Conservation (phyloP, 2,329 filamentous ascomycete species). For the Trichophyton equinum region DNA sequence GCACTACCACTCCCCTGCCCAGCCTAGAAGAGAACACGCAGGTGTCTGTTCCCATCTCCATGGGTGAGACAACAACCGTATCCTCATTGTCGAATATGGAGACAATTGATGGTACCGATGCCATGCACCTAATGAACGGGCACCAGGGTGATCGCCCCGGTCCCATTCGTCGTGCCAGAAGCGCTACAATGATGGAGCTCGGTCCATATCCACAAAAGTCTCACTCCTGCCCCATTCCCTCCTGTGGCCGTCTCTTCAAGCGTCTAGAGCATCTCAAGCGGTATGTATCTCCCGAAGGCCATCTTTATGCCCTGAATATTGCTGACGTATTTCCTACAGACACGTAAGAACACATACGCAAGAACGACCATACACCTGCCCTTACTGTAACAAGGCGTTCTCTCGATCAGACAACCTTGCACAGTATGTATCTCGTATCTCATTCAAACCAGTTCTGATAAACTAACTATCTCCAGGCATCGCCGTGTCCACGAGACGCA, state of each 20-base stretch:
- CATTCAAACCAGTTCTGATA: not conserved
- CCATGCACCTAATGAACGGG: constrained; percentile 27
- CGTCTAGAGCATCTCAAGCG: constrained; percentile 97
- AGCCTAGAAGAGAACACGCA: constrained; percentile 70
- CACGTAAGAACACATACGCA: constrained; percentile 99
- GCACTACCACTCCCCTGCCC: constrained; percentile 80
- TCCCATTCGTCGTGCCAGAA: constrained; percentile 78
- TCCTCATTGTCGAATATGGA: constrained; percentile 52
- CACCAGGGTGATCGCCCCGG: constrained; percentile 43
- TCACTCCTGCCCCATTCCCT: constrained; percentile 97
- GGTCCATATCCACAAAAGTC: constrained; percentile 95
- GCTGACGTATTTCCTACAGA: constrained; percentile 40
- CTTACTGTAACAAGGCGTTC: constrained; percentile 96
- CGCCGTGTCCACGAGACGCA: constrained; percentile 69
- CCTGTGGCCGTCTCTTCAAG: constrained; percentile 95
- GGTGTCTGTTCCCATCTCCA: constrained; percentile 49
- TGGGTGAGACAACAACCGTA: constrained; percentile 48
- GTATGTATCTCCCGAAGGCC: constrained; percentile 45
- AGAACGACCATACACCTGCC: constrained; percentile 96
- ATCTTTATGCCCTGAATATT: constrained; percentile 22
- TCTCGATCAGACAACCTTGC: constrained; percentile 97
- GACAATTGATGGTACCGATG: constrained; percentile 40
- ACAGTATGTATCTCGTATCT: constrained; percentile 52
- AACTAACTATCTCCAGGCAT: constrained; percentile 38
- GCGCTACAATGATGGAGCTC: constrained; percentile 91